Evolutionary conservation across 2,329 filamentous ascomycete species (phyloP), one percentile per base, ranked within the genome.

Genomic region (Calonectria hawksworthii): DNA sequence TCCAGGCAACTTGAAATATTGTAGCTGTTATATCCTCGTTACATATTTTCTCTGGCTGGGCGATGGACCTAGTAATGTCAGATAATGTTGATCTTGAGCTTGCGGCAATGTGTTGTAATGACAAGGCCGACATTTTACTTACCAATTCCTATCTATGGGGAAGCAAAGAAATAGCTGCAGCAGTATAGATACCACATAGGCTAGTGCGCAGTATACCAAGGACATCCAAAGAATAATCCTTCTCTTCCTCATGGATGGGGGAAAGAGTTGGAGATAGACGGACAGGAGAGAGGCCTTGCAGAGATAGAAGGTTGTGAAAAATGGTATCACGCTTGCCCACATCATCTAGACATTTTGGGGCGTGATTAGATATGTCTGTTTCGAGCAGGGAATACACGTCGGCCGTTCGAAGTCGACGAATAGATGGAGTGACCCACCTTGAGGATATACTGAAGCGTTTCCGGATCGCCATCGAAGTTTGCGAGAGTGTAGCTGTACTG

Each of bases 371-470:
- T 21, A 41, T 28, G 13, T 36, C 4, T 7, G 23, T 21, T 2
- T n/a, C 13, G 44, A 23, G 44, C 11, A 23, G 44, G 44, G 10
- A 11, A 13, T 13, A 13, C 44, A 13, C n/a, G 10, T 47, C 10
- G 10, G 10, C 44, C 44, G 44, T 23, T 47, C 9, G 44, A 47
- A 6, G 21, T 23, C 13, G 16, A 63, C 9, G 23, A 21, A 21
- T 13, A 26, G 3, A 30, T 38, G 56, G n/a, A 18, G 18, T 5
- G 16, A 7, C 23, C 11, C 7, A 41, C 56, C 56, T 63, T 63
- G 38, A 63, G 38, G 16, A 63, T 63, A 30, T 63, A 63, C 38
- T 63, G 32, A 4, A 63, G 56, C 34, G 56, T 63, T 63, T 63
- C 26, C 14, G 56, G 56, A 28, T 63, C 56, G 56, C 56, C 56